Base-by-base conservation (phyloP, 2,329 filamentous ascomycete species). In the Botrytis cinerea region DNA sequence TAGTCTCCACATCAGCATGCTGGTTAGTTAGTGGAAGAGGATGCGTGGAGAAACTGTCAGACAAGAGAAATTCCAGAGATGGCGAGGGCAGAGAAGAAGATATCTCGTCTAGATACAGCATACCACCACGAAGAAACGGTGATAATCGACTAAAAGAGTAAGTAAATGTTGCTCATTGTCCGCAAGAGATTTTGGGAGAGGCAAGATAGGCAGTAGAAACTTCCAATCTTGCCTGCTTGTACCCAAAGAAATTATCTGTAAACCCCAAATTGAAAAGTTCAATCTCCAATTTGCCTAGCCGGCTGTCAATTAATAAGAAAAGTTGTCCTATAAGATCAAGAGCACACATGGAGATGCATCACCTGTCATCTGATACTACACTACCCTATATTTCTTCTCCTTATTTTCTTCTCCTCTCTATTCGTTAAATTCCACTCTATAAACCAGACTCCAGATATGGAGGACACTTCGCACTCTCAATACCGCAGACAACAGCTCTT, bases 241-340 rank as follows among this genome's bases (percentile, higher is more conserved):
- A 57, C 51, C 2, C n/a, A 28, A 57, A 18, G 7, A 2, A 57
- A 28, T 18, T 18, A 57, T 57, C n/a, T 18, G 51, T 57, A 18
- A 28, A 28, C 18, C 14, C 16, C 51, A 57, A 18, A 16, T 28
- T 28, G 6, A 57, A 18, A 14, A 54, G 12, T 54, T 67, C 63
- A 28, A 28, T 28, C 48, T 57, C 48, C 38, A 64, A 25, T 28
- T 40, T 61, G 32, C 35, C 25, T 20, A 61, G 32, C 59, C 35
- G 25, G 59, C 59, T 61, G 59, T 61, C 59, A n/a, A 61, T 35
- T 40, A 40, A 40, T 40, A 16, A 40, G 35, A 7, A 2, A n/a
- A 2, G 51, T 69, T 32, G 48, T 25, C 66, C 66, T 69, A 69
- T 69, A 16, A 38, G 48, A 69, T 54, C 14, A 10, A 54, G 66